Evolutionary conservation across 345 rosid species (phyloP).

Genomic region (Eucalyptus melliodora): DNA sequence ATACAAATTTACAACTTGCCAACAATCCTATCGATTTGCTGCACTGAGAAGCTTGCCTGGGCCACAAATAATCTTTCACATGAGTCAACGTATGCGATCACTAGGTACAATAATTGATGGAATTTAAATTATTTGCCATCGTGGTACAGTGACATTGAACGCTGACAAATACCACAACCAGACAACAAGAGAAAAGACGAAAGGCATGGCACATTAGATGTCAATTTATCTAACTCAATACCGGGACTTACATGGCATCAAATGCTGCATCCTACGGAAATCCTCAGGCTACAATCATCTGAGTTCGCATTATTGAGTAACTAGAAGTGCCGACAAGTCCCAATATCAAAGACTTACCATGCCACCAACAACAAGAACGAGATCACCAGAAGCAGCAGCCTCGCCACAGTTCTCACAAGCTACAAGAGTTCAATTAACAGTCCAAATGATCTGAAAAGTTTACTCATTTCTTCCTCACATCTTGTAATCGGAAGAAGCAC

Average conservation of each 20-base stretch:
- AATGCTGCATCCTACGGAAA: not conserved
- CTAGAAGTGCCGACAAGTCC: not conserved
- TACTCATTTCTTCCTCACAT: not conserved
- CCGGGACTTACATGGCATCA: not conserved
- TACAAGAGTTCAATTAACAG: not conserved
- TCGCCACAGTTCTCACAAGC: not conserved
- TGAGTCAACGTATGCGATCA: not conserved
- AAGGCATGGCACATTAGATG: not conserved
- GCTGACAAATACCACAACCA: not conserved
- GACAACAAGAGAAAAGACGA: not conserved
- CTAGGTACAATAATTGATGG: not conserved
- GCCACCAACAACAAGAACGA: not conserved
- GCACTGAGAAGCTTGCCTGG: not conserved
- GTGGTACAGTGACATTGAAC: not conserved
- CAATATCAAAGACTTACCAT: not conserved
- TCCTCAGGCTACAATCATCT: not conserved
- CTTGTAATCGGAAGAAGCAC: not conserved
- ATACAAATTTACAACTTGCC: not conserved
- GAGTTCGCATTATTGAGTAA: not conserved
- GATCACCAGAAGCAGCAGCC: not conserved
- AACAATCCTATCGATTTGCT: not conserved
- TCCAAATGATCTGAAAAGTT: not conserved
- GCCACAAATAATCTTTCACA: not conserved
- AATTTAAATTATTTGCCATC: not conserved
- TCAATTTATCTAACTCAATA: not conserved